A percentile compares a stretch with the other conserved stretches of the same genome.
Conservation (phyloP, 148 eudicot genomes). For the Persicaria tinctoria region DNA sequence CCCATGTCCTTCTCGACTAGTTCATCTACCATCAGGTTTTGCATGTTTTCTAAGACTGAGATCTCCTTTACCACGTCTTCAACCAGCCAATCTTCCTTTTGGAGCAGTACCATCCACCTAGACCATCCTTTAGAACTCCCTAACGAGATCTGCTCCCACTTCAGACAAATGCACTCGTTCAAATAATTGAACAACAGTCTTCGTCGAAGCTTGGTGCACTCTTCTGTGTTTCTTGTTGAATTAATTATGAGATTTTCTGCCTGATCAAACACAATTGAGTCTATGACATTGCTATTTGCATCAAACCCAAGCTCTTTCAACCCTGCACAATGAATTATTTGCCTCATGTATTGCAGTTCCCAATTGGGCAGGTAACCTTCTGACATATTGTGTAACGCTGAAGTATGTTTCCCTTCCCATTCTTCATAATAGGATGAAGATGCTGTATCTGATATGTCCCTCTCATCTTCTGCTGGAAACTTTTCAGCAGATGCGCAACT, state of each 20-base stretch:
- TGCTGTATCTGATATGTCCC: constrained; percentile 43
- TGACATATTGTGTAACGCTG: constrained; percentile 12
- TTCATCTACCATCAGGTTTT: constrained; percentile 70
- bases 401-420: constrained; percentile 21
- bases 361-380: constrained; percentile 36
- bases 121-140: constrained; percentile 52
- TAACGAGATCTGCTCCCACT: constrained; percentile 27
- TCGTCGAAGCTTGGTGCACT: constrained; percentile 34
- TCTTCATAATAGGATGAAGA: constrained; percentile 30
- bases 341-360: constrained; percentile 57
- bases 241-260: constrained; percentile 42
- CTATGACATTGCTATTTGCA: constrained; percentile 34
- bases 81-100: constrained; percentile 43
- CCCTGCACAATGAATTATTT: constrained; percentile 41
- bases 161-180: constrained; percentile 38
- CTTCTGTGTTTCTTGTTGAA: constrained; percentile 33
- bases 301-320: constrained; percentile 40
- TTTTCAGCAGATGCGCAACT: constrained; percentile 30
- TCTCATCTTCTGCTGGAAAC: constrained; percentile 36
- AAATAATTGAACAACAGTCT: constrained; percentile 59
- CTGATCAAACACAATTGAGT: constrained; percentile 43
- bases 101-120: constrained; percentile 37
- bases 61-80: constrained; percentile 63
- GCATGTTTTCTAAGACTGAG: constrained; percentile 43
- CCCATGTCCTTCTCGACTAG: constrained; percentile 86